Percentiles rank a stretch among this genome's conserved stretches.
Evolutionary conservation across 768 basidiomycete species (phyloP).

Genomic region (Terana coerulea): DNA sequence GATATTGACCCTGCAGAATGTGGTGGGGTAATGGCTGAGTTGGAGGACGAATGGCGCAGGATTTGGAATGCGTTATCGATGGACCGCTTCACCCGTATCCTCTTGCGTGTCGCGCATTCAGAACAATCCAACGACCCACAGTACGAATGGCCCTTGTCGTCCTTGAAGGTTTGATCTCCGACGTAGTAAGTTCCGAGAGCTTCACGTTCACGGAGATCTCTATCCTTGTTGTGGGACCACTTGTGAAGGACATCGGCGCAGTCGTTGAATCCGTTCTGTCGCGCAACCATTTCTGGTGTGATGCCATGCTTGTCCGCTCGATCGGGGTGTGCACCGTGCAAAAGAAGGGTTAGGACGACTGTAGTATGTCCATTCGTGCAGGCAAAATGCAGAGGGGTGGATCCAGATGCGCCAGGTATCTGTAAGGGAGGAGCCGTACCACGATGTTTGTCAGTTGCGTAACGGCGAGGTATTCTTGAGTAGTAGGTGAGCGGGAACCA

Average conservation of each 20-base stretch:
- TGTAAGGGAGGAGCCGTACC: conserved; percentile 43
- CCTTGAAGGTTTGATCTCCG: conserved; percentile 16
- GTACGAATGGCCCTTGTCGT: conserved; percentile 8
- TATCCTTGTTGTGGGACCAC: conserved; percentile 61
- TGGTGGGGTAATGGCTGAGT: conserved; percentile 19
- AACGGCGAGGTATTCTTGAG: conserved; percentile 65
- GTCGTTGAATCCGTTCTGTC: conserved; percentile 74
- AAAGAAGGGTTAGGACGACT: conserved; percentile 76
- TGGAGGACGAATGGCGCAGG: conserved; percentile 32
- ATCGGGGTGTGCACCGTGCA: conserved; percentile 78
- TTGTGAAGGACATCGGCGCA: conserved; percentile 71
- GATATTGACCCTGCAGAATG: conserved; percentile 6
- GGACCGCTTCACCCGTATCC: conserved; percentile 72
- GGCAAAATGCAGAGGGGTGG: conserved; percentile 95
- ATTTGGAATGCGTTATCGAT: conserved; percentile 66
- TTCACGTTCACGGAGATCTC: conserved; percentile 54
- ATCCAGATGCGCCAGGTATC: conserved; percentile 80
- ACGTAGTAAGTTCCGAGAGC: conserved; percentile 15
- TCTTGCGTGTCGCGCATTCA: conserved; percentile 24
- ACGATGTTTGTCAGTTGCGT: conserved; percentile 65
- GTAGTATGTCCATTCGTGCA: conserved; percentile 88
- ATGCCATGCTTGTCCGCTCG: conserved; percentile 88
- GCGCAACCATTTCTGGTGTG: conserved; percentile 81
- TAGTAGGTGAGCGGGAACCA: too few relatives aligned
- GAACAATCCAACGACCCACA: conserved; percentile 13